Evolutionary conservation across 371 early-diverging fungal genomes (phyloP), one percentile per base, ranked within the genome.

Genomic region (Entomophthora muscae): DNA sequence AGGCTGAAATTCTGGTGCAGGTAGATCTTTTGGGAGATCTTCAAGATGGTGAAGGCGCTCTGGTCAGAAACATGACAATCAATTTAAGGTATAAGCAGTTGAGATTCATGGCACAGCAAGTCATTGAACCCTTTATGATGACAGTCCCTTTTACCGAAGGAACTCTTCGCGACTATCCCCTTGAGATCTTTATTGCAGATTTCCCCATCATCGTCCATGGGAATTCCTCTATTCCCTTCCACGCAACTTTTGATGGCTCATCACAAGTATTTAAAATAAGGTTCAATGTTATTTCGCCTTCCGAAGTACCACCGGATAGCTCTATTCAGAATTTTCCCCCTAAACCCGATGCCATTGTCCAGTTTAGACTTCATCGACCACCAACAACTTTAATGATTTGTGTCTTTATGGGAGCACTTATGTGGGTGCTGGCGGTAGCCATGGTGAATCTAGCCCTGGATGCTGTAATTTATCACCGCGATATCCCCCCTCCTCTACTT

Each of bases 361-460:
- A 59, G 42, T 65, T 69, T 53, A 62, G 64, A n/a, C 64, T 67
- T 1, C 53, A 57, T 1, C 53, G 69, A 2, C 68, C 72, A 1
- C 66, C 69, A 7, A 71, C 69, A 1, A 71, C 69, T 7, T 67
- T 69, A 7, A 67, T 69, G 12, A 69, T 71, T 54, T 64, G 69
- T 52, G 17, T 70, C 13, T 73, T 74, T 61, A 65, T 73, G 61
- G 68, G 67, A 13, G 26, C 70, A 64, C 68, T 74, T 27, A 75
- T 74, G 75, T 77, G 77, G 77, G 57, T 64, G n/a, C 65, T 77
- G 10, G 67, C 74, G 54, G 66, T 69, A 7, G 61, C 68, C 5
- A 68, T 72, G 2, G 65, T 69, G 24, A 69, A 68, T 29, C 66
- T 72, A 61, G 68, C 70, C 1, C 65, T 72, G 3, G 69, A 72